Base-by-base conservation (phyloP, 2,329 filamentous ascomycete species). In the Trichoderma oligosporum region DNA sequence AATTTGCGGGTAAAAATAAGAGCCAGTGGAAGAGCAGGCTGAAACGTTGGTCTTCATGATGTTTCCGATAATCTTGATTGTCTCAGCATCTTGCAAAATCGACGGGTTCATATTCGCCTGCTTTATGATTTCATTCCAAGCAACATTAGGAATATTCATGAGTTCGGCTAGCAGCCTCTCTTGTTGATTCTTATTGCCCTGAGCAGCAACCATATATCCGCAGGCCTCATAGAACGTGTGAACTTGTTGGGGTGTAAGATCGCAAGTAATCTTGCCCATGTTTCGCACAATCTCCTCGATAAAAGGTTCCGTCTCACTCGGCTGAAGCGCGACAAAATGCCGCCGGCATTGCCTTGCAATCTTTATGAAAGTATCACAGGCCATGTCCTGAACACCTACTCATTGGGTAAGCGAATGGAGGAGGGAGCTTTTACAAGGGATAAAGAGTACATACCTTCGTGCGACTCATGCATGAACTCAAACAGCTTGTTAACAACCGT, bases 11-110 rank as follows among this genome's bases (percentile, higher is more conserved):
- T 96, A 97, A 74, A 99, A 99, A 75, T 97, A 99, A 52, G 90
- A 86, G 31, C 95, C 94, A 58, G 99, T 94, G 0, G 94, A 97
- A 33, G 89, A 90, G 73, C 94, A 99, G 33, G 94, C 94, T n/a
- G 95, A 93, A 4, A 99, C 94, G 67, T 99, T 99, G 1, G 94
- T 99, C 82, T 99, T 99, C 94, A 99, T 99, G 70, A 99, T 97
- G 75, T 99, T 99, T 64, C 94, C 94, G 61, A 99, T 92, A 64
- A 99, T 87, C 78, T 99, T 99, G 77, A 99, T 97, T 1, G 92
- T 96, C 65, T 99, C 92, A 9, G 86, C 80, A 68, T 97, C 91
- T 71, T 97, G 91, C 11, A 99, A 80, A 64, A 94, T 91, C 20
- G 85, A 82, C 0, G 94, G 91, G 69, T 97, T 87, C 60, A 87